Evolutionary conservation across 495 filamentous ascomycete genomes (phyloP), one percentile per base, ranked within the genome.

Genomic region (Tuber magnatum): DNA sequence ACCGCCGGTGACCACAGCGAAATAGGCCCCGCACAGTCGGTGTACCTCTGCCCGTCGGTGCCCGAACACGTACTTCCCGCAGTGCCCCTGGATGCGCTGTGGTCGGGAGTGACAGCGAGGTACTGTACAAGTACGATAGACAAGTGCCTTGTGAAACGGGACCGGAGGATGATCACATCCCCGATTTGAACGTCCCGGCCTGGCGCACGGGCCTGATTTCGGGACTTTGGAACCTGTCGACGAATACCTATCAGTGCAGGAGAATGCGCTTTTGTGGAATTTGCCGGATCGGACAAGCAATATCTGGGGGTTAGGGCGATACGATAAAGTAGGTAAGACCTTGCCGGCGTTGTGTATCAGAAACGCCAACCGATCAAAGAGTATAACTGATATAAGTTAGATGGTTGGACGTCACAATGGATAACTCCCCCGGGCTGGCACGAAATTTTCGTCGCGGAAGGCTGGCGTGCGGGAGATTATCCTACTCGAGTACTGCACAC

Each of bases 101-200:
- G 39, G 41, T 84, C 85, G 0, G 81, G 75, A 2, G 80, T 75
- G 32, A 14, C 24, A 2, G 51, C 24, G 18, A 46, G 44, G 44
- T 46, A 10, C 0, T 10, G 24, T 4, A 20, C 18, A 92, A 89
- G 18, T 86, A 81, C 69, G 7, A 2, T 12, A 7, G 9, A 20
- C 20, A 92, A 89, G 18, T 86, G 81, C 69, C 89, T 86, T 43
- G 89, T 88, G 80, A 90, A 90, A 0, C 92, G 91, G 1, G 87
- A 89, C 65, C 92, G 87, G 43, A 93, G 79, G 71, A 93, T 86
- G 32, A 93, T 85, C 43, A 93, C 88, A 76, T 93, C 92, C 12
- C 85, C 86, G 39, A 88, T 80, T 74, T 90, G 87, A n/a, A n/a
- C n/a, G n/a, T n/a, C n/a, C n/a, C n/a, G n/a, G n/a, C n/a, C n/a